Percentiles rank a stretch among this genome's conserved stretches.
Conservation (phyloP, 257 asterid genomes). For the Nicotiana tomentosiformis region DNA sequence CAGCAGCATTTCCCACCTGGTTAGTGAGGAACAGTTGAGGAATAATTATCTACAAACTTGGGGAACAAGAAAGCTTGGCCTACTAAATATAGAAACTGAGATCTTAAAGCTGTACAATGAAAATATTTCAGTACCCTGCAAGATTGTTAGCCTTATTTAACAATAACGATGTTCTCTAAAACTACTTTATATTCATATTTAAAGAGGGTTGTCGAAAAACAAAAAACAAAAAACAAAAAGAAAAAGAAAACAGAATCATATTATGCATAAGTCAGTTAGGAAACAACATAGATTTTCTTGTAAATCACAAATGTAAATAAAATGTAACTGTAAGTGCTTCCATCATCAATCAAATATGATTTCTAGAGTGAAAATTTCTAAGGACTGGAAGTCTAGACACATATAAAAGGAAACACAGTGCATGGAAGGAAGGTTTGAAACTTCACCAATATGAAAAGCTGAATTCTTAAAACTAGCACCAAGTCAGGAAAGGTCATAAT, state of each 20-base stretch:
- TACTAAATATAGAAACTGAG: background rate
- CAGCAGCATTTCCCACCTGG: conserved; percentile 81
- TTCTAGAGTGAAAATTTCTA: background rate
- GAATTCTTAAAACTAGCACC: background rate
- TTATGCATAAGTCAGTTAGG: background rate
- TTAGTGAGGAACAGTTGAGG: conserved; percentile 12
- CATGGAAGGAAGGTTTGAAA: background rate
- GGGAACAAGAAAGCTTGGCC: background rate
- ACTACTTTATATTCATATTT: background rate
- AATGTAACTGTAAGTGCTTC: too few relatives aligned
- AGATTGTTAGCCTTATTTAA: background rate
- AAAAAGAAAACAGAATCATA: background rate
- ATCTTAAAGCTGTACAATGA: background rate
- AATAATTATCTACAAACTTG: background rate
- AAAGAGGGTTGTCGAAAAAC: background rate
- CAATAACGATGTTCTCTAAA: background rate
- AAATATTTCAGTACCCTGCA: background rate
- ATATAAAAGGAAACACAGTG: background rate
- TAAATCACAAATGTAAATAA: too few relatives aligned
- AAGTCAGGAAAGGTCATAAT: background rate
- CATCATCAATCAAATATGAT: background rate
- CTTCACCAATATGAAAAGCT: background rate
- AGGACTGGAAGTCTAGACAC: background rate
- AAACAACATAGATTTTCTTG: background rate
- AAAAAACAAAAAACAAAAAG: background rate